phyloP scores from a whole-genome alignment of 345 rosid genomes.

The Acer yangbiense region DNA sequence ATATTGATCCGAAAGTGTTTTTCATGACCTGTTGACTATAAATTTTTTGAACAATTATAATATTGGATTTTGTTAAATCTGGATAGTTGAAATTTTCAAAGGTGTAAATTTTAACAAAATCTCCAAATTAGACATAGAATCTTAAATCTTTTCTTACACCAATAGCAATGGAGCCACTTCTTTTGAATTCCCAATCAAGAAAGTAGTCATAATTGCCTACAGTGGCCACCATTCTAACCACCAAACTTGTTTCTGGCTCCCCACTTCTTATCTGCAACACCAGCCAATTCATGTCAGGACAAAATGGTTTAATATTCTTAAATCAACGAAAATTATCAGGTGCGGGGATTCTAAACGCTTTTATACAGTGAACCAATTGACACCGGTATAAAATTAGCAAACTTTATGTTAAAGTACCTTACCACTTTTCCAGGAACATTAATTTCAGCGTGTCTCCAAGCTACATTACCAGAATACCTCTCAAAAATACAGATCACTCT shows the following conservation, averaged over 20 bases:
- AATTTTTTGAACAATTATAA: not conserved
- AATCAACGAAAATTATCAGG: too few relatives aligned
- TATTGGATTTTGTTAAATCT: too few relatives aligned
- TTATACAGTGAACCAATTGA: too few relatives aligned
- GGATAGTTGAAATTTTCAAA: too few relatives aligned
- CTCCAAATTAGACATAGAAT: too few relatives aligned
- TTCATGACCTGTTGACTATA: too few relatives aligned
- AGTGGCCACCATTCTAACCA: conserved; percentile 73
- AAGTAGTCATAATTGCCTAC: conserved; percentile 84
- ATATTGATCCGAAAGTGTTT: too few relatives aligned
- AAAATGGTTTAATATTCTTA: too few relatives aligned
- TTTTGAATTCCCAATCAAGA: conserved; percentile 80
- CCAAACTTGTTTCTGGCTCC: conserved; percentile 63
- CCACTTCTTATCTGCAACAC: conserved; percentile 62
- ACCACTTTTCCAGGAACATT: conserved; percentile 79
- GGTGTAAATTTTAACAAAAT: too few relatives aligned
- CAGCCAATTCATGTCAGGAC: not conserved
- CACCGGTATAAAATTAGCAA: not conserved
- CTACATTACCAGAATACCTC: conserved; percentile 57
- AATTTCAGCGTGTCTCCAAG: conserved; percentile 70
- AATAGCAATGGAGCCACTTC: conserved; percentile 61
- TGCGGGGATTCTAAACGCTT: too few relatives aligned
- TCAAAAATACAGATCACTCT: conserved; percentile 67
- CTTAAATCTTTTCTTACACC: conserved; percentile 44
- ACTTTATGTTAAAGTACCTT: not conserved